Evolutionary conservation across 1,139 yeast genomes (phyloP), one percentile per base, ranked within the genome.

Genomic region (Lodderomyces oxycetoniae): DNA sequence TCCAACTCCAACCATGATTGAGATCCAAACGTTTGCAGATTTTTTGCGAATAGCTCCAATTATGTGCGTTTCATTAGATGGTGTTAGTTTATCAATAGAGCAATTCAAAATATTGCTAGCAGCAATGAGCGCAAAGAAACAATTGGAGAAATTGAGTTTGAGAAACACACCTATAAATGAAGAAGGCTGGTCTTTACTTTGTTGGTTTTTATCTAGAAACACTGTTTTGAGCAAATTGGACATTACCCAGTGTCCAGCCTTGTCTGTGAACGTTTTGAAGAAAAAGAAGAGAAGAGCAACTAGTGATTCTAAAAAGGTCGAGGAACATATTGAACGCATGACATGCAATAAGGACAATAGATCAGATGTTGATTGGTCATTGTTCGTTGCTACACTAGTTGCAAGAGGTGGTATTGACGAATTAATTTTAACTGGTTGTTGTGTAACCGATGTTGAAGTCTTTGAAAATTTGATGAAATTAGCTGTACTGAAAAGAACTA

Each of bases 381-480:
- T 82, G 28, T 63, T 83, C 42, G 77, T 79, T 3, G 89, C 88
- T 1, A 71, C 88, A 0, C 51, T 83, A 9, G 74, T 80, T 10
- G 77, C 78, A 2, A 63, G 86, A 42, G 81, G 79, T 23, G 89
- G 89, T 19, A 64, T 83, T n/a, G 86, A 78, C 37, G 89, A 81
- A 47, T 56, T 83, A 37, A 71, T 82, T 24, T 54, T 83, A 35
- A 79, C 82, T 10, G 91, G 93, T 17, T 83, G 89, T 43, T 77
- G 82, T 44, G 79, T 83, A 46, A 61, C 68, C 3, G 77, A 74
- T 40, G 48, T 71, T 27, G 63, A 59, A 5, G 66, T 75, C 21
- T 81, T 83, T 49, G 73, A 71, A 37, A 70, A 72, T 37, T 67
- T 83, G 37, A 61, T 82, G 28, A 71, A 71, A 36, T 53, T 73